Conservation (phyloP, 2,329 filamentous ascomycete genomes). For the Colletotrichum limetticola region DNA sequence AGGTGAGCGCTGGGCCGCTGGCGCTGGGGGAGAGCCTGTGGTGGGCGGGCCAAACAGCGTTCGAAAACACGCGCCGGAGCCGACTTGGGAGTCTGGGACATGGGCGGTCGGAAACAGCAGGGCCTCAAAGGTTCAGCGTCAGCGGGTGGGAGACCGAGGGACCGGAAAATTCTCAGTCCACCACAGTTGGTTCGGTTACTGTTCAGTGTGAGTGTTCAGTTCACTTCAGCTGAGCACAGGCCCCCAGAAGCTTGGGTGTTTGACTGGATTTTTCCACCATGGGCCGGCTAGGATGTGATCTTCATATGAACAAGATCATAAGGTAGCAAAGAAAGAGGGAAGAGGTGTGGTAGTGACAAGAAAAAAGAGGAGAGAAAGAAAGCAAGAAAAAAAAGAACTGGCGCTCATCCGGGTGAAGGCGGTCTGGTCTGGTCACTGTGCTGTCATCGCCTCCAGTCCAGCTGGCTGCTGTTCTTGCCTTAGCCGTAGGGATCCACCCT, state of each 20-base stretch:
- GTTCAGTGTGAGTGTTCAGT: not conserved
- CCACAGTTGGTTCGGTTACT: not conserved
- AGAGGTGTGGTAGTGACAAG: not conserved
- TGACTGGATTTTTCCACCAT: constrained; percentile 10
- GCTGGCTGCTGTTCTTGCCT: not conserved
- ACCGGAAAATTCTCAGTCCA: not conserved
- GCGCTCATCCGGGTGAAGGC: not conserved
- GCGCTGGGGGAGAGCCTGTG: not conserved
- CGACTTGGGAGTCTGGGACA: constrained; percentile 20
- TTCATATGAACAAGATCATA: not conserved
- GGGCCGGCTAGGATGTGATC: not conserved
- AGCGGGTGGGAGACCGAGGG: not conserved
- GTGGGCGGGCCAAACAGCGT: constrained; percentile 31
- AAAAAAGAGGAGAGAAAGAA: not conserved
- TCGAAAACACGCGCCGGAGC: constrained; percentile 36
- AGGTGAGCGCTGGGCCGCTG: constrained; percentile 18
- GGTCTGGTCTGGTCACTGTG: not conserved
- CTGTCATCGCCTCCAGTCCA: not conserved
- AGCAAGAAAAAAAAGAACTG: not conserved
- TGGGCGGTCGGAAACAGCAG: not conserved
- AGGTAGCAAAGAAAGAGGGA: not conserved
- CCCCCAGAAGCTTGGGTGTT: not conserved
- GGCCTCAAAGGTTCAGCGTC: too few species aligned
- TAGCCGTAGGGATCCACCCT: constrained; percentile 6
- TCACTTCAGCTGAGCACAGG: constrained; percentile 10